Conservation (phyloP, 2,329 filamentous ascomycete genomes). For the Fusarium veterinarium region DNA sequence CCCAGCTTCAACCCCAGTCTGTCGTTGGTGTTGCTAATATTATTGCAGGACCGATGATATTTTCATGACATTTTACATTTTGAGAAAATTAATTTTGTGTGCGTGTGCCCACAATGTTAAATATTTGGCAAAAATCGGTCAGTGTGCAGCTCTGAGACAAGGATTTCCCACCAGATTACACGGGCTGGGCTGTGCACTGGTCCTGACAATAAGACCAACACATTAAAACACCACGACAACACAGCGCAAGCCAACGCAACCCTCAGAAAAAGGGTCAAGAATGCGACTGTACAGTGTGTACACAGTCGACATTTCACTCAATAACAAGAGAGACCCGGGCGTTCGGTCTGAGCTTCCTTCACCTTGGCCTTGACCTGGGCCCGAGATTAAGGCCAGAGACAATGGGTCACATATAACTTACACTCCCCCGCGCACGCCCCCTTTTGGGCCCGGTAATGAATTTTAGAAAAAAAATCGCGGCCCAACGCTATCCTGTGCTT, state of each 20-base stretch:
- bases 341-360: conserved; percentile 45
- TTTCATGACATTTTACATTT: conserved; percentile 27
- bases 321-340: conserved; percentile 18
- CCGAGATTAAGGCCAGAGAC: conserved; percentile 45
- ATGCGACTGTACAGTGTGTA: conserved; percentile 40
- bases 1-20: conserved; percentile 34
- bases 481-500: conserved; percentile 39
- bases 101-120: conserved; percentile 35
- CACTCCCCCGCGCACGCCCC: conserved; percentile 32
- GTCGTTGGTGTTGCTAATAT: conserved; percentile 27
- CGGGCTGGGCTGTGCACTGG: not conserved
- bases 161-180: conserved; percentile 23
- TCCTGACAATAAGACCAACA: conserved; percentile 21
- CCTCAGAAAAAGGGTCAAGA: conserved; percentile 13
- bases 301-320: conserved; percentile 5
- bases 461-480: conserved; percentile 32
- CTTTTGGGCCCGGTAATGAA: conserved; percentile 41
- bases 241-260: conserved; percentile 30
- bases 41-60: conserved; percentile 23
- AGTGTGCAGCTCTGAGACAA: conserved; percentile 27
- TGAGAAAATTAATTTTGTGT: conserved; percentile 23
- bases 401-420: conserved; percentile 34
- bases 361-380: conserved; percentile 39
- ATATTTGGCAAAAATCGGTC: conserved; percentile 16
- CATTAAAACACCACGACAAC: conserved; percentile 20